These are phyloP conservation scores for Quambalaria eucalypti DNA, from an alignment of 1,284 basidiomycete species.

Conservation along the genomic window DNA sequence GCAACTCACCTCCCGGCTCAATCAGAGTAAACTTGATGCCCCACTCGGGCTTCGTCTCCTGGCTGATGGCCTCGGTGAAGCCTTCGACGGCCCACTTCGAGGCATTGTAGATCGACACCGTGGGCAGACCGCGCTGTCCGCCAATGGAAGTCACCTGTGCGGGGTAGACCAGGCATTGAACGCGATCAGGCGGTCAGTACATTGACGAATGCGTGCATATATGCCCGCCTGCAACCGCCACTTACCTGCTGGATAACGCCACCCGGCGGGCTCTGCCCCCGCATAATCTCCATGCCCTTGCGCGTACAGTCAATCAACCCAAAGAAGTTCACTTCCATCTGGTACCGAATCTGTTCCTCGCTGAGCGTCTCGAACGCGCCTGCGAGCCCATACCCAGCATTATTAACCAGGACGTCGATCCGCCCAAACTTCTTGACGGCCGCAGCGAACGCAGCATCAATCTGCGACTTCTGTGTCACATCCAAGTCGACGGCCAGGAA, in stretches of 20 bases:
- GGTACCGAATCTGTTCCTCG: constrained; percentile 38
- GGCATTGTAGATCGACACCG: constrained; percentile 46
- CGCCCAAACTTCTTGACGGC: constrained; percentile 47
- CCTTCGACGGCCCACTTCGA: constrained; percentile 46
- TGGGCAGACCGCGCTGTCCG: constrained; percentile 44
- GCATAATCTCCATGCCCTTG: constrained; percentile 41
- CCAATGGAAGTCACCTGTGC: constrained; percentile 46
- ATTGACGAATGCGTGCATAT: no score
- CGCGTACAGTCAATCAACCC: constrained; percentile 42
- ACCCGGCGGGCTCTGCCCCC: constrained; percentile 37
- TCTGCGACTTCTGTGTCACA: constrained; percentile 38
- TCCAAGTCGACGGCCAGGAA: constrained; percentile 23
- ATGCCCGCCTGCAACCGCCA: not conserved
- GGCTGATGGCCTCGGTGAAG: constrained; percentile 41
- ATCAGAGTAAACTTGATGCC: constrained; percentile 47
- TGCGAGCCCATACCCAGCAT: constrained; percentile 46
- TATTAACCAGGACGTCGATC: constrained; percentile 50
- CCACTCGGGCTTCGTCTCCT: constrained; percentile 38
- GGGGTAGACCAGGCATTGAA: no score
- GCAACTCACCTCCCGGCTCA: constrained; percentile 23
- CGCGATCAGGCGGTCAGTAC: no score
- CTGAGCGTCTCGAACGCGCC: constrained; percentile 46
- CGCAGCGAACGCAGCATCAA: constrained; percentile 44
- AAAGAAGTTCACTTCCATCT: constrained; percentile 46
- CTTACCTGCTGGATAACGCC: constrained; percentile 31